These are phyloP conservation scores for Sarcodon sp. DNA, from an alignment of 768 basidiomycete species.

Conservation along the genomic window DNA sequence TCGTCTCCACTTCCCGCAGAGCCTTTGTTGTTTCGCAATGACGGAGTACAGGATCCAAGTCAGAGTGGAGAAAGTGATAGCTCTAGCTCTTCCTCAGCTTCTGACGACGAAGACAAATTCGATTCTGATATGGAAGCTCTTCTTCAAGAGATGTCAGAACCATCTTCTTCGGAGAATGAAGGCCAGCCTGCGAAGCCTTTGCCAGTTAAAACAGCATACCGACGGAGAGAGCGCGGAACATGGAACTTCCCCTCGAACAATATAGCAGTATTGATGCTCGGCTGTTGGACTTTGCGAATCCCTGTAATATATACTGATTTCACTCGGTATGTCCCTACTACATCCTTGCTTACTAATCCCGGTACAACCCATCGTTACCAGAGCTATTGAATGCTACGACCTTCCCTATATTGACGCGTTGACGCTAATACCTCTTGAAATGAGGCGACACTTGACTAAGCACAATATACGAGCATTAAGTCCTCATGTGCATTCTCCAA, in stretches of 20 bases:
- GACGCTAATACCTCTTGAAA: constrained; percentile 42
- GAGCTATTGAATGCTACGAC: constrained; percentile 60
- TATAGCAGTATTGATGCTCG: constrained; percentile 60
- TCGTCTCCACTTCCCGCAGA: constrained; percentile 49
- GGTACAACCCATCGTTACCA: constrained; percentile 14
- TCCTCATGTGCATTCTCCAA: constrained; percentile 41
- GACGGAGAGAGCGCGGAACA: not conserved
- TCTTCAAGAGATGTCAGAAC: not conserved
- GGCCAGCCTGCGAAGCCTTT: constrained; percentile 22
- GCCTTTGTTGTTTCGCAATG: constrained; percentile 36
- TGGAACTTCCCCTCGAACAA: constrained; percentile 32
- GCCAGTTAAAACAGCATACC: not conserved
- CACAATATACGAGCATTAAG: constrained; percentile 54
- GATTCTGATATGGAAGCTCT: constrained; percentile 5
- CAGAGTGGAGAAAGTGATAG: not conserved
- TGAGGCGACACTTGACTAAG: constrained; percentile 64
- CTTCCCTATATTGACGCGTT: constrained; percentile 74
- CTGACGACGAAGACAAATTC: constrained; percentile 8
- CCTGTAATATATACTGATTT: constrained; percentile 72
- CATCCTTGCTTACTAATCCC: not conserved
- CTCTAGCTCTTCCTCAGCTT: constrained; percentile 7
- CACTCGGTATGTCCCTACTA: constrained; percentile 30
- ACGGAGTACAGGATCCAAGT: constrained; percentile 3
- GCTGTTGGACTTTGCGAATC: constrained; percentile 69
- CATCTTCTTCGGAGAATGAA: constrained; percentile 24